Evolutionary conservation across 805 yeast species (phyloP).

Genomic region (Lipomyces kockii): DNA sequence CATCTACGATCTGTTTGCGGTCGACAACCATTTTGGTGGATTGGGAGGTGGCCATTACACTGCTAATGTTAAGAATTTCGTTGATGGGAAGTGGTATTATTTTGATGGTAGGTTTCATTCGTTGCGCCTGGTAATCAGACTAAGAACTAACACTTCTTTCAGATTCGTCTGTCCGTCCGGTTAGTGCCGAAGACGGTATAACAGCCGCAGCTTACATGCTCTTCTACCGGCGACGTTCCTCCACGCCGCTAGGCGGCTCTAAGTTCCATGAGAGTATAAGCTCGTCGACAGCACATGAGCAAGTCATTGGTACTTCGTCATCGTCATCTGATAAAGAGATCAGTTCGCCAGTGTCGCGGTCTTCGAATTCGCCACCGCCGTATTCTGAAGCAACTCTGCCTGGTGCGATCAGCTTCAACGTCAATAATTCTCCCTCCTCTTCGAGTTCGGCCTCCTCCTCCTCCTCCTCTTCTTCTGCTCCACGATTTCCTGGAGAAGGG

Average conservation of each 20-base stretch:
- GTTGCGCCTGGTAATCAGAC: neutral
- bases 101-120: constrained; percentile 58
- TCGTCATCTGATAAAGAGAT: constrained; percentile 7
- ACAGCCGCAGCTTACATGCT: constrained; percentile 84
- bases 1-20: constrained; percentile 87
- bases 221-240: constrained; percentile 67
- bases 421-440: constrained; percentile 2
- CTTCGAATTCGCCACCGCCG: constrained; percentile 15
- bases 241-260: constrained; percentile 39
- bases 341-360: neutral
- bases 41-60: constrained; percentile 98
- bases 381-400: constrained; percentile 6
- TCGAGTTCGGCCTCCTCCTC: constrained; percentile 5
- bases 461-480: neutral
- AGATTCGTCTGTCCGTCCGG: constrained; percentile 67
- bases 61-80: constrained; percentile 78
- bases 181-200: constrained; percentile 61
- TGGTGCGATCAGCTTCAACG: neutral
- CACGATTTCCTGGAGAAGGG: constrained; percentile 29
- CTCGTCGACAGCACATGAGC: constrained; percentile 6
- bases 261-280: constrained; percentile 29
- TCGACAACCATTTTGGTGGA: constrained; percentile 95
- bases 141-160: neutral
- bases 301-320: neutral
- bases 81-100: constrained; percentile 83